Conservation (phyloP, 257 asterid genomes). For the Nicotiana tabacum region DNA sequence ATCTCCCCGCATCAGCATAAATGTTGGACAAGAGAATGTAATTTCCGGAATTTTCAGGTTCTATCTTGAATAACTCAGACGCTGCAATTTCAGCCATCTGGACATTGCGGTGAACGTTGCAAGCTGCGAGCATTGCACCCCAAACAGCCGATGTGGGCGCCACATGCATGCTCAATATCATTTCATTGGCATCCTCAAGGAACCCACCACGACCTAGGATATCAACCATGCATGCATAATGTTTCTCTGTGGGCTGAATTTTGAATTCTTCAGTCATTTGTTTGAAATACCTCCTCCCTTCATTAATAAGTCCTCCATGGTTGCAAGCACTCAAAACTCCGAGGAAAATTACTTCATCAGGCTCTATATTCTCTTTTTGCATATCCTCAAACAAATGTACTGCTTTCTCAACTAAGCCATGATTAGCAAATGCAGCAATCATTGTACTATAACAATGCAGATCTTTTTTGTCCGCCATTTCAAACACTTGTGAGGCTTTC, state of each 20-base stretch:
- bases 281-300: conserved; percentile 13
- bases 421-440: conserved; percentile 15
- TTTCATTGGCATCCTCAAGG: not conserved
- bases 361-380: conserved; percentile 13
- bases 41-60: conserved; percentile 18
- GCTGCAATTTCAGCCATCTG: conserved; percentile 21
- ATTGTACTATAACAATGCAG: conserved; percentile 16
- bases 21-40: conserved; percentile 10
- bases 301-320: conserved; percentile 12
- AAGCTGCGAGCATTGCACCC: conserved; percentile 15
- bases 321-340: conserved; percentile 15
- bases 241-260: conserved; percentile 14
- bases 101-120: conserved; percentile 11
- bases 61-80: conserved; percentile 10
- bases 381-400: conserved; percentile 2
- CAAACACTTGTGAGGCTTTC: conserved; percentile 11
- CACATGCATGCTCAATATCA: not conserved
- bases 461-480: conserved; percentile 3
- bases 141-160: conserved; percentile 3
- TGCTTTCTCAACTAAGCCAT: conserved; percentile 9
- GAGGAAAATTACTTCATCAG: conserved; percentile 19
- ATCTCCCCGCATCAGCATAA: conserved; percentile 12
- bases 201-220: conserved; percentile 14
- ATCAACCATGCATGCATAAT: conserved; percentile 15
- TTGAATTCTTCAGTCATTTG: conserved; percentile 11